These are phyloP conservation scores for Solanum paucissectum DNA, from an alignment of 257 asterid genomes.

Conservation along the genomic window DNA sequence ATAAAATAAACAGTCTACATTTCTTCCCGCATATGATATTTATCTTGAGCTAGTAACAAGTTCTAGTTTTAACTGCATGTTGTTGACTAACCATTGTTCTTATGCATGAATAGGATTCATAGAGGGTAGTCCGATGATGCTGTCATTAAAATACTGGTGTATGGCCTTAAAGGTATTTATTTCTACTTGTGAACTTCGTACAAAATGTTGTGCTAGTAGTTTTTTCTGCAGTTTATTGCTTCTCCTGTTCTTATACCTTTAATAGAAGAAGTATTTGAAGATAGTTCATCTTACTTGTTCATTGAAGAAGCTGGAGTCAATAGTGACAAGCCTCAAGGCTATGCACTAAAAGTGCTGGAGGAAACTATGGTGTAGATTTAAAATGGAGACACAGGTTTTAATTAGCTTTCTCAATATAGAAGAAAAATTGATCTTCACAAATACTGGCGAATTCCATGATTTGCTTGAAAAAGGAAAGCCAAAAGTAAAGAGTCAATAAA, in stretches of 20 bases:
- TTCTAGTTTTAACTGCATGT: background rate
- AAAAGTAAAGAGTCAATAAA: background rate
- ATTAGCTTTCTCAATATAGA: background rate
- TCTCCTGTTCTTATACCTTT: background rate
- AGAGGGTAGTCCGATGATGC: background rate
- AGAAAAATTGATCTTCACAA: background rate
- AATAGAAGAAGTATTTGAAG: background rate
- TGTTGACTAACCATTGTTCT: background rate
- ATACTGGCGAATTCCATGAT: background rate
- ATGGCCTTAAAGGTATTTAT: background rate
- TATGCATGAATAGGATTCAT: background rate
- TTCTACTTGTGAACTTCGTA: background rate
- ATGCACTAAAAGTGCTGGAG: background rate
- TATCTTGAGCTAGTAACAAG: background rate
- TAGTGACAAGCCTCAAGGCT: background rate
- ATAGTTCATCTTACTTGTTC: background rate
- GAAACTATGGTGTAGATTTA: background rate
- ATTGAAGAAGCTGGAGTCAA: background rate
- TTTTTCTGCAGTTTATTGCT: background rate
- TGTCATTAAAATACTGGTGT: background rate
- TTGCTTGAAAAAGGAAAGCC: background rate
- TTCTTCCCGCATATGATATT: background rate
- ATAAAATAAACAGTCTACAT: background rate
- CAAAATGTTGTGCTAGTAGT: background rate
- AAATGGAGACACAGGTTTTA: background rate